Evolutionary conservation across 2,329 filamentous ascomycete species (phyloP).

Genomic region (Falciphora oryzae): DNA sequence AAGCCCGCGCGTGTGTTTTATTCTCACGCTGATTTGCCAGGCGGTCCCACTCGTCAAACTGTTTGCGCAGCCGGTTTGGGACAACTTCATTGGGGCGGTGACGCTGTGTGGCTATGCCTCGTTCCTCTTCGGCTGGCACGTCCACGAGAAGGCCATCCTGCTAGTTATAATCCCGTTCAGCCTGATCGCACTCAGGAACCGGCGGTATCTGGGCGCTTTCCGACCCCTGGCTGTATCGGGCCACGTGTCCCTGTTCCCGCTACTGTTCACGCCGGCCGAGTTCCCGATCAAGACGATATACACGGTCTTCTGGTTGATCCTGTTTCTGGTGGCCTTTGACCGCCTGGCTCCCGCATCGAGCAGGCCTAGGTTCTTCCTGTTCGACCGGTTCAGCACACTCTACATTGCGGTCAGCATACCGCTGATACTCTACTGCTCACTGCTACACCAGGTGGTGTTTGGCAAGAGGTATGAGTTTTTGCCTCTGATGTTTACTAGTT

Average conservation of each 20-base stretch:
- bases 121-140: constrained; percentile 97
- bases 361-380: constrained; percentile 75
- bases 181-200: constrained; percentile 81
- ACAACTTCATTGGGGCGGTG: constrained; percentile 80
- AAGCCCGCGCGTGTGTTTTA: constrained; percentile 72
- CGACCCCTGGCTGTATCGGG: constrained; percentile 86
- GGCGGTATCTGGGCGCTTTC: constrained; percentile 87
- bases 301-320: constrained; percentile 83
- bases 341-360: constrained; percentile 77
- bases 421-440: constrained; percentile 79
- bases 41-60: constrained; percentile 74
- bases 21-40: constrained; percentile 78
- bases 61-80: constrained; percentile 75
- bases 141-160: constrained; percentile 95
- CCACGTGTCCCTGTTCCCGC: constrained; percentile 89
- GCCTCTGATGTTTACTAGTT: constrained; percentile 94
- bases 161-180: constrained; percentile 94
- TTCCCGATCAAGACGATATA: constrained; percentile 93
- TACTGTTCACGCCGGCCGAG: constrained; percentile 86
- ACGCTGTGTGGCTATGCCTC: constrained; percentile 94
- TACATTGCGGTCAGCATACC: constrained; percentile 90
- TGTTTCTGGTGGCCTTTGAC: constrained; percentile 84
- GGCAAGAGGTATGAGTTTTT: constrained; percentile 81
- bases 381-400: constrained; percentile 83
- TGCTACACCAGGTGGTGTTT: constrained; percentile 79